A percentile compares a stretch with the other conserved stretches of the same genome.
Conservation (phyloP, 768 basidiomycete species). For the Lentinus brumalis region DNA sequence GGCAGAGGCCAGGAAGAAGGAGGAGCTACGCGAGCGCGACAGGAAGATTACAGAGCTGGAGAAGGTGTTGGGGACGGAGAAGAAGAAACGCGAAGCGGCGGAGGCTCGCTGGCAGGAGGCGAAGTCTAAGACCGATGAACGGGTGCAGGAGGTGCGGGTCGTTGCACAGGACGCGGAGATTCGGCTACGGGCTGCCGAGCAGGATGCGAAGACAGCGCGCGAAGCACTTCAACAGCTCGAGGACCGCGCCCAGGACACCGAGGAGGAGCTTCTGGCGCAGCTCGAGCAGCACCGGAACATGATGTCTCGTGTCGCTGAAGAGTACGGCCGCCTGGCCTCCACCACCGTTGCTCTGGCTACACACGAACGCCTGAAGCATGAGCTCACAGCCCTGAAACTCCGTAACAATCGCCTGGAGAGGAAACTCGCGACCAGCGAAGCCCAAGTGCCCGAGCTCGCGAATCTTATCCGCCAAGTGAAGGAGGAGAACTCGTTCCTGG, state of each 20-base stretch:
- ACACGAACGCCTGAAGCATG: constrained; percentile 25
- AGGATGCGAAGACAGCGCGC: constrained; percentile 39
- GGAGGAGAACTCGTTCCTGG: constrained; percentile 52
- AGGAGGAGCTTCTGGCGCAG: constrained; percentile 49
- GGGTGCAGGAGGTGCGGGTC: constrained; percentile 37
- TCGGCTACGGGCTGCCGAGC: constrained; percentile 39
- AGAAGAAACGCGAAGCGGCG: constrained; percentile 47
- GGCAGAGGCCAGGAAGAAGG: constrained; percentile 52
- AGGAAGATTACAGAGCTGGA: constrained; percentile 57
- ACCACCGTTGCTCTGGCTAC: constrained; percentile 25
- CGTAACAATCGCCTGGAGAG: constrained; percentile 59
- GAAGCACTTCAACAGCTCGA: constrained; percentile 35
- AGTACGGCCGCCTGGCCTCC: constrained; percentile 39
- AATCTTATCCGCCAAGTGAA: constrained; percentile 59
- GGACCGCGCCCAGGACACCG: constrained; percentile 37
- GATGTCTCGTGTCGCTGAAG: constrained; percentile 50
- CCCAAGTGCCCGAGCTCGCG: constrained; percentile 65
- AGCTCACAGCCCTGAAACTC: constrained; percentile 44
- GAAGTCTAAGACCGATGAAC: constrained; percentile 43
- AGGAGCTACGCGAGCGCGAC: constrained; percentile 59
- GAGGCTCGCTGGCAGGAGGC: constrained; percentile 49
- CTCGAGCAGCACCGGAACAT: constrained; percentile 52
- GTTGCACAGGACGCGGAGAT: constrained; percentile 38
- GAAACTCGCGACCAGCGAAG: constrained; percentile 68
- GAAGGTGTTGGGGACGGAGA: constrained; percentile 51